A percentile compares a stretch with the other conserved stretches of the same genome.
Conservation (phyloP, 768 basidiomycete genomes). For the Hericium rajendrae region DNA sequence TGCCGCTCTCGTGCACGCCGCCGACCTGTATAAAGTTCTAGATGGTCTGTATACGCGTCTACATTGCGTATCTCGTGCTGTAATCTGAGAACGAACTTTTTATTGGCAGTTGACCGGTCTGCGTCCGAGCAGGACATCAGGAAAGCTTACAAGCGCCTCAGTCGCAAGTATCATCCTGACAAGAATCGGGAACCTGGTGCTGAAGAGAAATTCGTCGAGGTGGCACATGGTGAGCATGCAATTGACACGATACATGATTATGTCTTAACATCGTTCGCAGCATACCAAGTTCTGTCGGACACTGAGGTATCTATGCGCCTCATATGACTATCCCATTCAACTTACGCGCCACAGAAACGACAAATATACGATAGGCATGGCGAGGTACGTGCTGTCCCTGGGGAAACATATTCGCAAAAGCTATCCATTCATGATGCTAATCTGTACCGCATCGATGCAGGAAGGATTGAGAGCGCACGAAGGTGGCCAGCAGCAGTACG, state of each 20-base stretch:
- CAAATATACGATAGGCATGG: slow-evolving; percentile 92
- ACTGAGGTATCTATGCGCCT: slow-evolving; percentile 31
- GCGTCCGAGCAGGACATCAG: slow-evolving; percentile 85
- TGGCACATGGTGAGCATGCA: slow-evolving; percentile 64
- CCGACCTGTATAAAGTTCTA: slow-evolving; percentile 75
- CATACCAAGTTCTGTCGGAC: slow-evolving; percentile 89
- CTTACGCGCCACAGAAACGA: slow-evolving; percentile 59
- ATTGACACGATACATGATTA: not conserved
- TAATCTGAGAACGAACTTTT: slow-evolving; percentile 8
- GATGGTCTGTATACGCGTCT: slow-evolving; percentile 53
- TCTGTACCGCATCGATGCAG: slow-evolving; percentile 22
- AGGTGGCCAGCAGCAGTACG: slow-evolving; percentile 63
- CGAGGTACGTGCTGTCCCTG: slow-evolving; percentile 38
- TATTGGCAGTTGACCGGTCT: slow-evolving; percentile 47
- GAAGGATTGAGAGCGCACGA: slow-evolving; percentile 91
- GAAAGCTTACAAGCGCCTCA: slow-evolving; percentile 85
- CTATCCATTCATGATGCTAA: no score
- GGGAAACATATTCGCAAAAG: no score
- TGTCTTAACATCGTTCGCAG: slow-evolving; percentile 27
- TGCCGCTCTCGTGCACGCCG: slow-evolving; percentile 33
- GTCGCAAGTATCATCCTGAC: slow-evolving; percentile 88
- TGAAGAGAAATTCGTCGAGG: slow-evolving; percentile 81
- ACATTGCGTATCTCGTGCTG: slow-evolving; percentile 7
- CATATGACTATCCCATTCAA: not conserved
- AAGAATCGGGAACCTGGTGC: slow-evolving; percentile 84